phyloP scores from a whole-genome alignment of 1,284 basidiomycete species.

The Leccinum fuscescens region DNA sequence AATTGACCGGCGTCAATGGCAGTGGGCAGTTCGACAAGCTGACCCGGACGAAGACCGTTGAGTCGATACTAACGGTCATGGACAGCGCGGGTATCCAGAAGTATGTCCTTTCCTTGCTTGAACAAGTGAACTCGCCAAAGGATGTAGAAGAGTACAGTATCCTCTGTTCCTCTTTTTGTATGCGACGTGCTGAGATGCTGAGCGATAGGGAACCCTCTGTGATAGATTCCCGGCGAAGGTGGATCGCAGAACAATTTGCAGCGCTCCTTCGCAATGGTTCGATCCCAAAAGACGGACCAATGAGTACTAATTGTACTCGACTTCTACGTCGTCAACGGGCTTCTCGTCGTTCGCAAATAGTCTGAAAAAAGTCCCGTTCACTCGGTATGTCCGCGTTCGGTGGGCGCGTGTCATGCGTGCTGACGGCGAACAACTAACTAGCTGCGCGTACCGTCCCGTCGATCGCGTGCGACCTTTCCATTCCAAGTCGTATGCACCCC shows the following conservation, averaged over 20 bases:
- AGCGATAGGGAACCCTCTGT: slow-evolving; percentile 45
- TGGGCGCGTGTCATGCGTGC: background rate
- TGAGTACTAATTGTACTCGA: slow-evolving; percentile 55
- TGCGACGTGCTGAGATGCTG: slow-evolving; percentile 15
- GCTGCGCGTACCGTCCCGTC: slow-evolving; percentile 59
- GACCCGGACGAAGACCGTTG: slow-evolving; percentile 92
- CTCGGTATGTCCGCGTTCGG: slow-evolving; percentile 44
- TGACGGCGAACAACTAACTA: slow-evolving; percentile 4
- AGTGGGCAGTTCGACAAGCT: slow-evolving; percentile 88
- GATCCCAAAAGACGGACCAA: slow-evolving; percentile 72
- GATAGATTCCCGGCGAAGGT: slow-evolving; percentile 60
- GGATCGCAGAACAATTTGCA: slow-evolving; percentile 88
- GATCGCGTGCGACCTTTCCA: too few relatives aligned
- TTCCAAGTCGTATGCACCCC: too few relatives aligned
- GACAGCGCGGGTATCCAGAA: slow-evolving; percentile 72
- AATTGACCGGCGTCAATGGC: slow-evolving; percentile 85
- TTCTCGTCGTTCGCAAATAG: slow-evolving; percentile 77
- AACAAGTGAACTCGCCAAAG: slow-evolving; percentile 55
- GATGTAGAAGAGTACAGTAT: slow-evolving; percentile 39
- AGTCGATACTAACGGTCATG: slow-evolving; percentile 79
- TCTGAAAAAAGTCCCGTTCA: slow-evolving; percentile 63
- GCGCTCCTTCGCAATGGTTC: slow-evolving; percentile 77
- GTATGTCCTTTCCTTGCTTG: slow-evolving; percentile 76
- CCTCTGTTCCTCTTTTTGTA: slow-evolving; percentile 1
- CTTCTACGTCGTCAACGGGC: slow-evolving; percentile 81